A percentile compares a stretch with the other conserved stretches of the same genome.
Evolutionary conservation across 2,329 filamentous ascomycete genomes (phyloP).

Genomic region (Emergomyces pasteurianus): DNA sequence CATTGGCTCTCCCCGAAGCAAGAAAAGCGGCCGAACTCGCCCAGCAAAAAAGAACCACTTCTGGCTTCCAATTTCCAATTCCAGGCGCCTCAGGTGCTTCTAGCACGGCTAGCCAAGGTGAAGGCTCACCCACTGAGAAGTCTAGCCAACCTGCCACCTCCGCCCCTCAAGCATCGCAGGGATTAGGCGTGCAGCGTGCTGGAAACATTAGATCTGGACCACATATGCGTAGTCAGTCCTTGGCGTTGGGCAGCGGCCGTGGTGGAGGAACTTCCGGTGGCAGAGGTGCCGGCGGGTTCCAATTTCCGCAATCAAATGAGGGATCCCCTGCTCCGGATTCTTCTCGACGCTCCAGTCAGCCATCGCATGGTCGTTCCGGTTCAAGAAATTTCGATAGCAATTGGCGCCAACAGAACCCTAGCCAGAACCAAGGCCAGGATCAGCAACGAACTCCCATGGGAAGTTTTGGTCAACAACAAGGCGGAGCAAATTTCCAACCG

Average conservation of each 20-base stretch:
- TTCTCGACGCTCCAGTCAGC: slow-evolving; percentile 28
- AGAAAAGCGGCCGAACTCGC: slow-evolving; percentile 96
- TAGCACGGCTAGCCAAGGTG: slow-evolving; percentile 36
- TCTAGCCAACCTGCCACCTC: slow-evolving; percentile 8
- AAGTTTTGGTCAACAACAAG: slow-evolving; percentile 58
- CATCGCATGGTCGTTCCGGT: slow-evolving; percentile 64
- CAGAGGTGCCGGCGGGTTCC: slow-evolving; percentile 60
- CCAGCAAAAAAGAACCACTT: slow-evolving; percentile 90
- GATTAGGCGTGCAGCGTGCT: slow-evolving; percentile 57
- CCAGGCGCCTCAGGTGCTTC: slow-evolving; percentile 50
- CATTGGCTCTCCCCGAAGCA: slow-evolving; percentile 83
- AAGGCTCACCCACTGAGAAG: slow-evolving; percentile 44
- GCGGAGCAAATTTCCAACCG: slow-evolving; percentile 67
- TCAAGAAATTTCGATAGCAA: slow-evolving; percentile 97
- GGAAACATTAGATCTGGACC: slow-evolving; percentile 78
- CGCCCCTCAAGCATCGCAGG: slow-evolving; percentile 43
- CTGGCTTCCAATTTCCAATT: slow-evolving; percentile 86
- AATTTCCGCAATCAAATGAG: slow-evolving; percentile 49
- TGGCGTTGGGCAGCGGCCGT: slow-evolving; percentile 46
- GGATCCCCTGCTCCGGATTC: slow-evolving; percentile 36
- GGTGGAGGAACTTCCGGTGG: slow-evolving; percentile 52
- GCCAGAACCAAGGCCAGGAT: slow-evolving; percentile 34
- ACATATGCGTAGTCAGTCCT: slow-evolving; percentile 38
- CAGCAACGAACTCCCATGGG: slow-evolving; percentile 47
- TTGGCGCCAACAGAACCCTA: slow-evolving; percentile 72